Percentiles rank a stretch among this genome's conserved stretches.
Evolutionary conservation across 805 yeast genomes (phyloP).

Genomic region (Metschnikowia henanensis): DNA sequence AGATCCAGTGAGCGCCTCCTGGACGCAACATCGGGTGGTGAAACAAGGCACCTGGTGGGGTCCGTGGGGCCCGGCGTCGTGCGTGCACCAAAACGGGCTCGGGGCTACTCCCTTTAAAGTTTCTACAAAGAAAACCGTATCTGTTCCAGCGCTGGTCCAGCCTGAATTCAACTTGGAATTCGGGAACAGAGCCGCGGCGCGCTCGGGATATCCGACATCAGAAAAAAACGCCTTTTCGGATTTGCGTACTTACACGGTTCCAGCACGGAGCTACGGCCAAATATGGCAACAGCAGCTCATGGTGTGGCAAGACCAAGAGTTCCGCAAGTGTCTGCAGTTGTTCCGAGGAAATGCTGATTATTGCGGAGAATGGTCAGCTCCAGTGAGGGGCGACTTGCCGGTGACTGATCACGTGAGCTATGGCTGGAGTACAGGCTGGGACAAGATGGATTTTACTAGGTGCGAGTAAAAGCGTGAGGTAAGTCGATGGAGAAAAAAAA

Average conservation of each 20-base stretch:
- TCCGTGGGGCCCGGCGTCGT: slow-evolving; percentile 2
- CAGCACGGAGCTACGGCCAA: slow-evolving; percentile 5
- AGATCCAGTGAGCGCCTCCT: background rate
- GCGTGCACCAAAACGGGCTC: slow-evolving; percentile 1
- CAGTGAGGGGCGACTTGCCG: slow-evolving; percentile 2
- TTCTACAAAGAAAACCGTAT: background rate
- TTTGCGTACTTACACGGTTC: background rate
- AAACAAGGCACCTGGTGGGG: background rate
- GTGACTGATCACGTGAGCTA: background rate
- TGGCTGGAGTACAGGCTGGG: slow-evolving; percentile 7
- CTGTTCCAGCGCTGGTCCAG: background rate
- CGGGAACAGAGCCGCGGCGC: background rate
- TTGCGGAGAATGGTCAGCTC: background rate
- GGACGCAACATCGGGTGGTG: background rate
- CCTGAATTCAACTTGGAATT: slow-evolving; percentile 1
- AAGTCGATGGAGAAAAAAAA: too few relatives aligned
- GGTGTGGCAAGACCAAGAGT: slow-evolving; percentile 11
- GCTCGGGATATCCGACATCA: background rate
- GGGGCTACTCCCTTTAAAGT: slow-evolving; percentile 1
- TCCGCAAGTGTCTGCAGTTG: background rate
- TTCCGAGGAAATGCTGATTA: background rate
- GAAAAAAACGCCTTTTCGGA: background rate
- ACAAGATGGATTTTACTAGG: background rate
- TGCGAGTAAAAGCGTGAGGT: too few relatives aligned
- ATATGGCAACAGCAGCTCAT: slow-evolving; percentile 10